These are phyloP conservation scores for Nothophytophthora sp. DNA, from an alignment of 352 stramenopile genomes.

Conservation along the genomic window DNA sequence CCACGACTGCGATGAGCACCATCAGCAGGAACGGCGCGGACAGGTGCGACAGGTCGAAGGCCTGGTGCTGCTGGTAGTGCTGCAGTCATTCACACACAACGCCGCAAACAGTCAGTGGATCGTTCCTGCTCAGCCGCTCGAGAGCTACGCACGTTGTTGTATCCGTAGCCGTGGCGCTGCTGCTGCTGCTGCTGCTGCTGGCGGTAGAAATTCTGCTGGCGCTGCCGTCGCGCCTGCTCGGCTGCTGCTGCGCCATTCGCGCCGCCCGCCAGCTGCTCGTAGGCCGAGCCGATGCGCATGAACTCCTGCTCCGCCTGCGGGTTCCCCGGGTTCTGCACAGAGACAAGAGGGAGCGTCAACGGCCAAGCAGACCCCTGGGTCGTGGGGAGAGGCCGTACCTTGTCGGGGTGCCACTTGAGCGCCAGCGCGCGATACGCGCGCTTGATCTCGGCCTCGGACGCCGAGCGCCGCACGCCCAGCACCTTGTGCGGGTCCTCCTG, in stretches of 20 bases:
- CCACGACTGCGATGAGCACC: slow-evolving; percentile 38
- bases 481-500: slow-evolving; percentile 78
- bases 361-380: too few species aligned
- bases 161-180: too few species aligned
- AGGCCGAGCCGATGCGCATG: slow-evolving; percentile 71
- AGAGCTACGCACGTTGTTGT: slow-evolving; percentile 29
- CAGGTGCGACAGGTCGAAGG: slow-evolving; percentile 31
- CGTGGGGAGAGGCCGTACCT: too few species aligned
- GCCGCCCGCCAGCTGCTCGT: slow-evolving; percentile 70
- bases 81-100: too few species aligned
- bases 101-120: too few species aligned
- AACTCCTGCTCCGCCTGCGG: slow-evolving; percentile 72
- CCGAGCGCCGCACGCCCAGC: slow-evolving; percentile 57
- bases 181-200: slow-evolving; percentile 50
- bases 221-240: slow-evolving; percentile 14
- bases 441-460: slow-evolving; percentile 80
- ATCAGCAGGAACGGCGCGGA: slow-evolving; percentile 55
- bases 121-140: too few species aligned
- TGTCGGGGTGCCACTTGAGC: slow-evolving; percentile 92
- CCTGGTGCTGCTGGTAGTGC: slow-evolving; percentile 33
- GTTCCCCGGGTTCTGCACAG: slow-evolving; percentile 69
- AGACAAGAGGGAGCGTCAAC: too few species aligned
- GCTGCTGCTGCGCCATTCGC: slow-evolving; percentile 8
- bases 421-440: slow-evolving; percentile 83
- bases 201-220: slow-evolving; percentile 48